Conservation (phyloP, 1,139 yeast genomes). For the Nakaseomyces bracarensis region DNA sequence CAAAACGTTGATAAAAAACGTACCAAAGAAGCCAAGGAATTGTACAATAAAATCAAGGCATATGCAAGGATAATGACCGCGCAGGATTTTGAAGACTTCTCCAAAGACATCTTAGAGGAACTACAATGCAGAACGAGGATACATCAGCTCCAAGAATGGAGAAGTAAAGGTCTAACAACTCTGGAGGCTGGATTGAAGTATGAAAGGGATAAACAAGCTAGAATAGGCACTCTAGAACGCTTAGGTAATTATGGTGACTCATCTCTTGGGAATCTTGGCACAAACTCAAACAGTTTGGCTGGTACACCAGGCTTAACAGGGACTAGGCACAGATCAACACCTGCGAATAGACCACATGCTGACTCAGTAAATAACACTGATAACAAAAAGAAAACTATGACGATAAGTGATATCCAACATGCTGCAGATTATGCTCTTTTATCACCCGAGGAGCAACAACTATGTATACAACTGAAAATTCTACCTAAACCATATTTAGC, state of each 20-base stretch:
- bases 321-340: conserved; percentile 26
- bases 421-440: conserved; percentile 77
- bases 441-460: conserved; percentile 74
- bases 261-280: conserved; percentile 10
- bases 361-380: conserved; percentile 26
- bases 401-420: conserved; percentile 57
- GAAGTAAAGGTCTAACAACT: conserved; percentile 79
- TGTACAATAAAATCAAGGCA: conserved; percentile 66
- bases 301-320: conserved; percentile 9
- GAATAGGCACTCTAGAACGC: conserved; percentile 53
- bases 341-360: conserved; percentile 23
- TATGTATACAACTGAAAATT: conserved; percentile 77
- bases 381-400: conserved; percentile 36
- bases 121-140: conserved; percentile 72
- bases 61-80: conserved; percentile 75
- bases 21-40: conserved; percentile 81
- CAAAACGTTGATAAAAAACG: conserved; percentile 58
- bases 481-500: conserved; percentile 91
- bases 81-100: conserved; percentile 66
- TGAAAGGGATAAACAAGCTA: conserved; percentile 75
- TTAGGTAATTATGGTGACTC: conserved; percentile 36
- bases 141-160: conserved; percentile 86
- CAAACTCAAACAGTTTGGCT: conserved; percentile 11
- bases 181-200: conserved; percentile 76
- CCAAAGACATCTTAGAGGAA: conserved; percentile 67